A percentile compares a stretch with the other conserved stretches of the same genome.
Conservation (phyloP, 1,284 basidiomycete genomes). For the Erythrobasidium hasegawianum region DNA sequence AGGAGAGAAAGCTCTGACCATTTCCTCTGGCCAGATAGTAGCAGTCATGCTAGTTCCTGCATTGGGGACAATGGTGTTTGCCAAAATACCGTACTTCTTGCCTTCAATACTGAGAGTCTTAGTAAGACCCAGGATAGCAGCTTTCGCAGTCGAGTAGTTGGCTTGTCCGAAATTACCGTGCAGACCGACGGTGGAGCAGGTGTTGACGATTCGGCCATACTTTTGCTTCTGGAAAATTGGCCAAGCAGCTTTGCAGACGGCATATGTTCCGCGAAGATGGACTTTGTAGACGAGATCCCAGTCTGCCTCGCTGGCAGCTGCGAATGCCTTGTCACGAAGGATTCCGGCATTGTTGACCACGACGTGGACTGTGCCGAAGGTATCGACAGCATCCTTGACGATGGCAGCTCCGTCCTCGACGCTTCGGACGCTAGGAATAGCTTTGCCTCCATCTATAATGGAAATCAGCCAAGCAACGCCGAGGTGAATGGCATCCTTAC, state of each 20-base stretch:
- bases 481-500: background rate
- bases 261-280: conserved; percentile 66
- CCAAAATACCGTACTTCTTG: conserved; percentile 80
- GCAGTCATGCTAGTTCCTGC: conserved; percentile 63
- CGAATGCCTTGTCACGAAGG: conserved; percentile 68
- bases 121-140: conserved; percentile 85
- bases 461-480: background rate
- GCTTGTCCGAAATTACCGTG: conserved; percentile 87
- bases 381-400: conserved; percentile 79
- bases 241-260: conserved; percentile 83
- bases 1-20: conserved; percentile 93
- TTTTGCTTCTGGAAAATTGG: conserved; percentile 95
- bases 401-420: conserved; percentile 87
- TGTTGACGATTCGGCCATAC: conserved; percentile 93
- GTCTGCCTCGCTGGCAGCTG: conserved; percentile 80
- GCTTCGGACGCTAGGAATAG: conserved; percentile 74
- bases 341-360: conserved; percentile 67
- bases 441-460: conserved; percentile 74
- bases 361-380: conserved; percentile 83
- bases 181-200: conserved; percentile 83
- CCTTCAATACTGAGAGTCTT: conserved; percentile 89
- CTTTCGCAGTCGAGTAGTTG: conserved; percentile 85
- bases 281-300: conserved; percentile 91
- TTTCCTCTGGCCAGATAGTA: conserved; percentile 78
- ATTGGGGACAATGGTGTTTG: conserved; percentile 59